Evolutionary conservation across 2,329 filamentous ascomycete genomes (phyloP).

Genomic region (Triangularia setosa): DNA sequence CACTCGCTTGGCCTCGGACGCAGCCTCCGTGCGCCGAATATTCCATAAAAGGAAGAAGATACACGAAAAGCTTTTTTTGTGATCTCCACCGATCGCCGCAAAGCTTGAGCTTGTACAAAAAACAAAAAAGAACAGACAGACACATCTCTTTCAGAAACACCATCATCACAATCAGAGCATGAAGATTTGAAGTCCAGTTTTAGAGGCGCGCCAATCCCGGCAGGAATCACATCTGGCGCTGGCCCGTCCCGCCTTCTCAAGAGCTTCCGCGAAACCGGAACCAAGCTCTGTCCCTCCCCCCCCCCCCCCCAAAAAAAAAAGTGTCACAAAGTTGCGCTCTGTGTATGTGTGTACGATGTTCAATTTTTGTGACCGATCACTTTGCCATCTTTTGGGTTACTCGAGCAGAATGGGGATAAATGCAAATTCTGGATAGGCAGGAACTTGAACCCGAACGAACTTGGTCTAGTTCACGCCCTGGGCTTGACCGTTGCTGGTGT

Average conservation of each 20-base stretch:
- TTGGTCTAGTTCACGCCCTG: not conserved
- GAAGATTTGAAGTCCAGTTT: not conserved
- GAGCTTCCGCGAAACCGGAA: slow-evolving; percentile 21
- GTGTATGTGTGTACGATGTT: slow-evolving; percentile 6
- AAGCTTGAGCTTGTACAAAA: not conserved
- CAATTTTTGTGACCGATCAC: slow-evolving; percentile 1
- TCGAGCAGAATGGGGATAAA: not conserved
- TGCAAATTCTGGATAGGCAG: not conserved
- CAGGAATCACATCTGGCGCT: slow-evolving; percentile 5
- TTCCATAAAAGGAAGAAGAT: not conserved
- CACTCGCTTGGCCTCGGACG: slow-evolving; percentile 1
- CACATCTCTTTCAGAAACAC: not conserved
- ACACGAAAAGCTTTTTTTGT: not conserved
- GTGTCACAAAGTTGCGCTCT: not conserved
- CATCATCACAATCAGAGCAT: not conserved
- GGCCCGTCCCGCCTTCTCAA: slow-evolving; percentile 20
- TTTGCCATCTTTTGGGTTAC: not conserved
- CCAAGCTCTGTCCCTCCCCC: slow-evolving; percentile 8
- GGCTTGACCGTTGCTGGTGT: not conserved
- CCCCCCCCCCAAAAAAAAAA: too few relatives aligned
- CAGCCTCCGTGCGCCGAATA: slow-evolving; percentile 2
- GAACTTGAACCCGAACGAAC: not conserved
- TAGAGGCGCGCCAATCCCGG: slow-evolving; percentile 3
- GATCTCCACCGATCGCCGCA: not conserved
- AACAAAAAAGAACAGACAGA: too few relatives aligned